Conservation (phyloP, 2,329 filamentous ascomycete genomes). For the Hypoxylon sp. region DNA sequence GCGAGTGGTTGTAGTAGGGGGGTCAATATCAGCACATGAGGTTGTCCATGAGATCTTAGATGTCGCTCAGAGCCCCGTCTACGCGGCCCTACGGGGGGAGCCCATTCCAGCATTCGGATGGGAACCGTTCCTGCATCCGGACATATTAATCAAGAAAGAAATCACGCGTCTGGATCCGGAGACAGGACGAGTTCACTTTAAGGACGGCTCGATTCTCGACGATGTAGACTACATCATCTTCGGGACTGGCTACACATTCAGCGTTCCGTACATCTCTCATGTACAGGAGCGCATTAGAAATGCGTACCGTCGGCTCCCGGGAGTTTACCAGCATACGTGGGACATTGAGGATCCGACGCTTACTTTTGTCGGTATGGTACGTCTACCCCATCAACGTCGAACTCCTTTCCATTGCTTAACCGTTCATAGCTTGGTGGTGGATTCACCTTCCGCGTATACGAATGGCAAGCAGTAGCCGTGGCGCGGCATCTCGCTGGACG, state of each 20-base stretch:
- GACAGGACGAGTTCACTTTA: slow-evolving; percentile 63
- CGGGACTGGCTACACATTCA: slow-evolving; percentile 73
- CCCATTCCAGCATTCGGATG: slow-evolving; percentile 68
- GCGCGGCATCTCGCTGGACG: slow-evolving; percentile 56
- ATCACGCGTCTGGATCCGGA: slow-evolving; percentile 59
- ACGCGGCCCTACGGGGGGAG: slow-evolving; percentile 64
- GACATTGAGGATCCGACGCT: slow-evolving; percentile 56
- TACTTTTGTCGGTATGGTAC: slow-evolving; percentile 57
- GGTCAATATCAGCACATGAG: slow-evolving; percentile 71
- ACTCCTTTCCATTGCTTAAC: no score
- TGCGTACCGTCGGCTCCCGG: slow-evolving; percentile 54
- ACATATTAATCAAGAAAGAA: slow-evolving; percentile 61
- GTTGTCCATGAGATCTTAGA: slow-evolving; percentile 67
- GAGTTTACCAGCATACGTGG: slow-evolving; percentile 58
- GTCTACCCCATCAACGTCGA: slow-evolving; percentile 14
- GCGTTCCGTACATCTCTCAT: slow-evolving; percentile 67
- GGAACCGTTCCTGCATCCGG: slow-evolving; percentile 69
- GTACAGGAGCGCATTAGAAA: slow-evolving; percentile 62
- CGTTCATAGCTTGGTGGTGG: slow-evolving; percentile 56
- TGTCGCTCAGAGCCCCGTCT: slow-evolving; percentile 62
- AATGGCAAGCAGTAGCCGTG: slow-evolving; percentile 59
- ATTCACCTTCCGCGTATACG: slow-evolving; percentile 58
- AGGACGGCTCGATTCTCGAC: slow-evolving; percentile 64
- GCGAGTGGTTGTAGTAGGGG: slow-evolving; percentile 70
- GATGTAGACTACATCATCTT: slow-evolving; percentile 72